Percentiles rank a stretch among this genome's conserved stretches.
These are phyloP conservation scores for Taxillus chinensis DNA, from an alignment of 164 flowering plant species.

Conservation along the genomic window DNA sequence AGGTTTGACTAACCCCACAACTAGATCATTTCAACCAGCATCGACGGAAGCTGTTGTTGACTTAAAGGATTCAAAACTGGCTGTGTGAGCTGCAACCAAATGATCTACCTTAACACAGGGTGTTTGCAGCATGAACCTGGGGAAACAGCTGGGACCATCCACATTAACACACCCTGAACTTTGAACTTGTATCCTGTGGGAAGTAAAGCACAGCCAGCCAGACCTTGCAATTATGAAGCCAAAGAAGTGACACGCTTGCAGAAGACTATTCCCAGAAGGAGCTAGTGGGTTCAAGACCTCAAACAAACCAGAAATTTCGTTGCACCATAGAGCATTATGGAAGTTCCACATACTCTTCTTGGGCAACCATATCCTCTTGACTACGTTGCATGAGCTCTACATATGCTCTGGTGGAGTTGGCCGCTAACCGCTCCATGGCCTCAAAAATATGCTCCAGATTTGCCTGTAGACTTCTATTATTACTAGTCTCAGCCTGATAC, in stretches of 20 bases:
- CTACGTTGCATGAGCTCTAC: background rate
- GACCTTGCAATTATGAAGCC: background rate
- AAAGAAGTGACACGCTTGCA: background rate
- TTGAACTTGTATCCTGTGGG: too few relatives aligned
- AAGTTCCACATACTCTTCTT: background rate
- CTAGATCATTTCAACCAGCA: too few relatives aligned
- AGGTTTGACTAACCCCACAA: too few relatives aligned
- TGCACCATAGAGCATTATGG: background rate
- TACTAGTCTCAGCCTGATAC: background rate
- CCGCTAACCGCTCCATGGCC: background rate
- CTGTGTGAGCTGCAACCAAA: too few relatives aligned
- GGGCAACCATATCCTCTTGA: background rate
- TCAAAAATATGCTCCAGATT: background rate
- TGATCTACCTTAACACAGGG: too few relatives aligned
- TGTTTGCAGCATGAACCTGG: too few relatives aligned
- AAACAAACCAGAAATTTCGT: background rate
- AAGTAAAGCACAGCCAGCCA: background rate
- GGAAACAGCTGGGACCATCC: too few relatives aligned
- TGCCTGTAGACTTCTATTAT: background rate
- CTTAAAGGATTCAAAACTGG: too few relatives aligned
- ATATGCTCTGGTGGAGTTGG: background rate
- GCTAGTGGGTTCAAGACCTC: background rate
- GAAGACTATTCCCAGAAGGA: background rate
- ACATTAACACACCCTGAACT: too few relatives aligned
- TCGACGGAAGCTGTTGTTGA: too few relatives aligned